Percentiles rank a stretch among this genome's conserved stretches.
Conservation (phyloP, 108 stramenopile genomes). For the Asterionellopsis glacialis region DNA sequence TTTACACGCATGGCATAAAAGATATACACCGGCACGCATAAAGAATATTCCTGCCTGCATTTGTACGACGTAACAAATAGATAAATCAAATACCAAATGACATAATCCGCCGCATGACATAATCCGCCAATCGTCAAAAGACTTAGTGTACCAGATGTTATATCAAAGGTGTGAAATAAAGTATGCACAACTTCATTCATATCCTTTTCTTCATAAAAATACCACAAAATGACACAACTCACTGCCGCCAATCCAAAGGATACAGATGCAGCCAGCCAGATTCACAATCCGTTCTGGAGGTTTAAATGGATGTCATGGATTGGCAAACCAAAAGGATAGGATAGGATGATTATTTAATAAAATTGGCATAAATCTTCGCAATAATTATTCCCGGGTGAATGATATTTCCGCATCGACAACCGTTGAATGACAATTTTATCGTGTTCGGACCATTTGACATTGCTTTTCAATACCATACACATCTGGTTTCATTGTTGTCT, state of each 20-base stretch:
- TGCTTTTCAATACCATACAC: neutral
- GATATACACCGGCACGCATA: too few species aligned
- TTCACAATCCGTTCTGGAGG: constrained; percentile 3
- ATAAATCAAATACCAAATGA: constrained; percentile 10
- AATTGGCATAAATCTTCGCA: constrained; percentile 7
- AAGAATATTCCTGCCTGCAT: too few species aligned
- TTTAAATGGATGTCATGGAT: constrained; percentile 6
- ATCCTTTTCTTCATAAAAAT: neutral
- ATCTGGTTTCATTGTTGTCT: too few species aligned
- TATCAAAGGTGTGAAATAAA: neutral
- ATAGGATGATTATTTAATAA: constrained; percentile 2
- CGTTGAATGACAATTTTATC: constrained; percentile 15
- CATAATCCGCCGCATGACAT: too few species aligned
- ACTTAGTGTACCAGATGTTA: neutral
- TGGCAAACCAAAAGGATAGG: neutral
- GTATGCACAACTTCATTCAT: neutral
- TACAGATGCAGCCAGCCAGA: constrained; percentile 2
- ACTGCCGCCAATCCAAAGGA: constrained; percentile 3
- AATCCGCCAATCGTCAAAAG: constrained; percentile 5
- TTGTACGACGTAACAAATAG: constrained; percentile 1
- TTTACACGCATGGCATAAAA: too few species aligned
- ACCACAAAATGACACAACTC: constrained; percentile 1
- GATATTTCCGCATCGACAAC: neutral
- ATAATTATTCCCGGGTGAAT: constrained; percentile 1
- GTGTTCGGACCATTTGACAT: neutral